phyloP scores from a whole-genome alignment of 1,139 yeast genomes.

The Scheffersomyces lignicola region DNA sequence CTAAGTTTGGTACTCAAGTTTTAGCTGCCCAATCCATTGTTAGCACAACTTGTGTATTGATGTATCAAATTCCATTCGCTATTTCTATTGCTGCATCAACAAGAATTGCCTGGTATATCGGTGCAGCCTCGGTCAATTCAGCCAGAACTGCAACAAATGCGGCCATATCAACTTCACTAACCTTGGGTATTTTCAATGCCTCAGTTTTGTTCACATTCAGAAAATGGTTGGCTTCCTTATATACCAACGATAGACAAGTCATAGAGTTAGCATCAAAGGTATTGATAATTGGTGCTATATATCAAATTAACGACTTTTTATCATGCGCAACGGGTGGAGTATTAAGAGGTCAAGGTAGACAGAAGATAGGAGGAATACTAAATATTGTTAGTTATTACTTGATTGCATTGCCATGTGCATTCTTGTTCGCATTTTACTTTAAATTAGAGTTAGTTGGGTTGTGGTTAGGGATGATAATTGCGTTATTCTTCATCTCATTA shows the following conservation, averaged over 20 bases:
- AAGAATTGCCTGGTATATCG: conserved; percentile 75
- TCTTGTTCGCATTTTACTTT: conserved; percentile 49
- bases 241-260: conserved; percentile 53
- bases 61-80: conserved; percentile 76
- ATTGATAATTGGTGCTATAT: conserved; percentile 54
- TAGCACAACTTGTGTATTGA: conserved; percentile 64
- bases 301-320: conserved; percentile 58
- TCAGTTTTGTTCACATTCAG: conserved; percentile 38
- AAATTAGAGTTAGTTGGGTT: conserved; percentile 51
- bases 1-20: conserved; percentile 62
- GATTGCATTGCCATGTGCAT: conserved; percentile 60
- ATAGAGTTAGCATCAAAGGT: conserved; percentile 50
- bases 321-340: conserved; percentile 60
- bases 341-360: conserved; percentile 68
- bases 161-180: conserved; percentile 38
- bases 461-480: conserved; percentile 64
- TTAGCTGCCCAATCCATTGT: conserved; percentile 76
- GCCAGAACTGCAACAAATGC: conserved; percentile 46
- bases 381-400: conserved; percentile 58
- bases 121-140: conserved; percentile 60
- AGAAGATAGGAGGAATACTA: conserved; percentile 61
- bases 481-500: conserved; percentile 47
- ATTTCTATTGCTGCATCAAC: conserved; percentile 74
- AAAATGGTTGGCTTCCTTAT: conserved; percentile 43
- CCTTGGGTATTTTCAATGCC: conserved; percentile 46